These are phyloP conservation scores for Verruconis gallopava DNA, from an alignment of 2,329 filamentous ascomycete species.

Conservation along the genomic window DNA sequence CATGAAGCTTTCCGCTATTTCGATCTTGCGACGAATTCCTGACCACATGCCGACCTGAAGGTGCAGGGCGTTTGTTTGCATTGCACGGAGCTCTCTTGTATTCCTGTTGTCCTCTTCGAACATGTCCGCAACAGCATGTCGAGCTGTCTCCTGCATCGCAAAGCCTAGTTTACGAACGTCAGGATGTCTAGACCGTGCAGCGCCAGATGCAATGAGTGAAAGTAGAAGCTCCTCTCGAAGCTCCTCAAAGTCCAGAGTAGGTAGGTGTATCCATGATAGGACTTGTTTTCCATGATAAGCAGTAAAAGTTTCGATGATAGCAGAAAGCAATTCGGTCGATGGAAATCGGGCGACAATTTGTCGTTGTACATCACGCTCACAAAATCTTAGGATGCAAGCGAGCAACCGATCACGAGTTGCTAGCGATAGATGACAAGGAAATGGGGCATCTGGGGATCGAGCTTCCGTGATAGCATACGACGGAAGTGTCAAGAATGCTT, in stretches of 20 bases:
- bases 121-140: slow-evolving; percentile 17
- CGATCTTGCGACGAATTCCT: slow-evolving; percentile 45
- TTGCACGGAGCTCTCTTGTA: slow-evolving; percentile 38
- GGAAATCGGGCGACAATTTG: slow-evolving; percentile 48
- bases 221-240: slow-evolving; percentile 48
- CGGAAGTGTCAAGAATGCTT: slow-evolving; percentile 27
- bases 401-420: slow-evolving; percentile 45
- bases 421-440: not conserved
- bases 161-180: slow-evolving; percentile 49
- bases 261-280: slow-evolving; percentile 48
- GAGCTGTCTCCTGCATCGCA: slow-evolving; percentile 36
- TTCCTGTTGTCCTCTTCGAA: slow-evolving; percentile 38
- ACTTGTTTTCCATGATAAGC: slow-evolving; percentile 43
- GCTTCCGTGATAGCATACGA: slow-evolving; percentile 27
- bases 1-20: slow-evolving; percentile 45
- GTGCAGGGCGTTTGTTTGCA: slow-evolving; percentile 38
- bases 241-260: slow-evolving; percentile 42
- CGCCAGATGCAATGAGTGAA: slow-evolving; percentile 46
- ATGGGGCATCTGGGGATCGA: slow-evolving; percentile 18
- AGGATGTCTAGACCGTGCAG: slow-evolving; percentile 39
- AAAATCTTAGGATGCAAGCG: slow-evolving; percentile 49
- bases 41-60: slow-evolving; percentile 45
- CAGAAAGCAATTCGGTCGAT: slow-evolving; percentile 46
- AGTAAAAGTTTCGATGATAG: slow-evolving; percentile 47
- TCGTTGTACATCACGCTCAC: slow-evolving; percentile 35